These are phyloP conservation scores for Breviolum minutum DNA, from an alignment of 73 alveolate species.

Conservation along the genomic window DNA sequence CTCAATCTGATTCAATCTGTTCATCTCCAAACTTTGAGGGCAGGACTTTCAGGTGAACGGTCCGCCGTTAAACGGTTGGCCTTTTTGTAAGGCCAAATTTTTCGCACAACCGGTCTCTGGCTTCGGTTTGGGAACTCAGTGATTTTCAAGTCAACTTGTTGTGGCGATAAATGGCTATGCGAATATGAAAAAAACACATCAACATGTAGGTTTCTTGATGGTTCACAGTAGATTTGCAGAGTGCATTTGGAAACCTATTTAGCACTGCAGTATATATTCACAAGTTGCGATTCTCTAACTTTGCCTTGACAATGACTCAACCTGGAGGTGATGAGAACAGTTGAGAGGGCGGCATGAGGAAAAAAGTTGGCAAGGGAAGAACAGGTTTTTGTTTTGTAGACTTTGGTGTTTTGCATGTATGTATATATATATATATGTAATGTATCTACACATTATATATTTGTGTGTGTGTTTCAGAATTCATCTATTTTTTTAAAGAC, in stretches of 20 bases:
- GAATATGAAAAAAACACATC: too few species aligned
- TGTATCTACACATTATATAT: not conserved
- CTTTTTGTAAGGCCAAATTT: slow-evolving; percentile 2
- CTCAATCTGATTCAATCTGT: too few species aligned
- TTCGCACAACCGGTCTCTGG: slow-evolving; percentile 88
- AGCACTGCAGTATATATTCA: too few species aligned
- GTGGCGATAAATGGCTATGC: too few species aligned
- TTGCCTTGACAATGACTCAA: too few species aligned
- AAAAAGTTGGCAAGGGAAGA: not conserved
- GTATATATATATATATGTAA: not conserved
- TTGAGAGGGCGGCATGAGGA: not conserved
- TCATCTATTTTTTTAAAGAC: too few species aligned
- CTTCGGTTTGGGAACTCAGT: not conserved
- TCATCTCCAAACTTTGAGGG: not conserved
- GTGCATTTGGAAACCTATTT: too few species aligned
- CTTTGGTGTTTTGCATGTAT: not conserved
- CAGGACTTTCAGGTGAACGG: not conserved
- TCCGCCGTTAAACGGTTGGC: not conserved
- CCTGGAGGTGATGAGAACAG: slow-evolving; percentile 1
- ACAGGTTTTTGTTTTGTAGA: too few species aligned
- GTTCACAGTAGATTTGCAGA: too few species aligned
- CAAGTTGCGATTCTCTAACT: too few species aligned
- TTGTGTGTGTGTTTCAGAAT: not conserved
- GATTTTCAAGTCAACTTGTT: not conserved
- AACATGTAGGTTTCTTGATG: too few species aligned